Percentiles rank a stretch among this genome's conserved stretches.
Evolutionary conservation across 768 basidiomycete genomes (phyloP).

Genomic region (Mycena belliarum): DNA sequence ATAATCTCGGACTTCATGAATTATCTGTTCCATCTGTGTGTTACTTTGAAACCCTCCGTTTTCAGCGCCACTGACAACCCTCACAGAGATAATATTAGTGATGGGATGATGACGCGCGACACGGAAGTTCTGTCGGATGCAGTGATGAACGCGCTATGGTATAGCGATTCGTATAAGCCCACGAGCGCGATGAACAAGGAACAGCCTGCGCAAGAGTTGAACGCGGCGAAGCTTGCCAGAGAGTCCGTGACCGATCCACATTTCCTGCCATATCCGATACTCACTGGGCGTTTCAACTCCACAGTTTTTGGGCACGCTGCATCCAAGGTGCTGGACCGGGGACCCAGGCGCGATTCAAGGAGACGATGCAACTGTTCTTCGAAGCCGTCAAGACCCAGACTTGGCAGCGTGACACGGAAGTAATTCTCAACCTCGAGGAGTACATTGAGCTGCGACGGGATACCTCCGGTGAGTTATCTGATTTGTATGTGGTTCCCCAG

Average conservation of each 20-base stretch:
- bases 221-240: slow-evolving; percentile 64
- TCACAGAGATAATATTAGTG: slow-evolving; percentile 69
- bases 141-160: slow-evolving; percentile 72
- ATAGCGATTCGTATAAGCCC: slow-evolving; percentile 52
- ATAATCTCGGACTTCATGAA: slow-evolving; percentile 72
- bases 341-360: slow-evolving; percentile 67
- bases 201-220: slow-evolving; percentile 43
- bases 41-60: slow-evolving; percentile 11
- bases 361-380: slow-evolving; percentile 69
- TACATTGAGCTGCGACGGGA: slow-evolving; percentile 74
- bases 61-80: slow-evolving; percentile 13
- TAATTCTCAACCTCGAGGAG: slow-evolving; percentile 69
- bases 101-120: slow-evolving; percentile 71
- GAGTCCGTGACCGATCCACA: slow-evolving; percentile 48
- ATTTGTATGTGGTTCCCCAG: slow-evolving; percentile 18
- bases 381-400: slow-evolving; percentile 68
- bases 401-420: slow-evolving; percentile 49
- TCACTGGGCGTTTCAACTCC: slow-evolving; percentile 2
- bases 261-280: slow-evolving; percentile 8
- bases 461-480: slow-evolving; percentile 54
- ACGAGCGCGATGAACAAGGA: slow-evolving; percentile 39
- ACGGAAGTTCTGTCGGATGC: slow-evolving; percentile 59
- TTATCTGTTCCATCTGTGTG: slow-evolving; percentile 56
- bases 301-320: slow-evolving; percentile 70
- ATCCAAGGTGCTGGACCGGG: slow-evolving; percentile 57